Evolutionary conservation across 768 basidiomycete species (phyloP).

Genomic region (Lentinula sp.): DNA sequence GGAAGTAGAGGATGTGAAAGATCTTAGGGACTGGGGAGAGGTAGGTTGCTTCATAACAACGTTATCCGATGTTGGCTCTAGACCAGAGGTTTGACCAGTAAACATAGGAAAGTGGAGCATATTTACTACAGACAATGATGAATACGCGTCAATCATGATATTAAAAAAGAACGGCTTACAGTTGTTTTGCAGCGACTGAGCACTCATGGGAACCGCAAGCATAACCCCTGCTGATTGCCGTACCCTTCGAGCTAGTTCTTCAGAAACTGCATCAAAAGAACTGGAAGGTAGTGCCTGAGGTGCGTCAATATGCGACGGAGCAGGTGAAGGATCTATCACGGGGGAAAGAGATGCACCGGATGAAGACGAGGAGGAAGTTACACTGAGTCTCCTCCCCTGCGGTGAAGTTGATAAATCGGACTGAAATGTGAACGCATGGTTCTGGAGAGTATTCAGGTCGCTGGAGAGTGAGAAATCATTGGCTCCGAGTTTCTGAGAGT

Average conservation of each 20-base stretch:
- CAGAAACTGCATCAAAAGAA: slow-evolving; percentile 17
- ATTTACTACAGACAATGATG: not conserved
- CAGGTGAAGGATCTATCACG: slow-evolving; percentile 29
- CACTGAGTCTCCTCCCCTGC: slow-evolving; percentile 37
- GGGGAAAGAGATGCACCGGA: slow-evolving; percentile 52
- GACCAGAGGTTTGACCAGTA: not conserved
- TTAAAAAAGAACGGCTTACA: slow-evolving; percentile 11
- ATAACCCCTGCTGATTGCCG: slow-evolving; percentile 53
- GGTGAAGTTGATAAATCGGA: slow-evolving; percentile 23
- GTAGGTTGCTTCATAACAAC: slow-evolving; percentile 18
- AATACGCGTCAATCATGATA: not conserved
- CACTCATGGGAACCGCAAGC: slow-evolving; percentile 39
- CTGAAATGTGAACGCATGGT: slow-evolving; percentile 40
- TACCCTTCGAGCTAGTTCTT: slow-evolving; percentile 42
- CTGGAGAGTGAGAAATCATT: slow-evolving; percentile 16
- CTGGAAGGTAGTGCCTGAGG: slow-evolving; percentile 12
- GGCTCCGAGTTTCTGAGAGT: slow-evolving; percentile 11
- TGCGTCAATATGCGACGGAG: slow-evolving; percentile 14
- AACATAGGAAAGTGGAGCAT: not conserved
- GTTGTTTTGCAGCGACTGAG: slow-evolving; percentile 19
- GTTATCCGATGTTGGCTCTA: slow-evolving; percentile 26
- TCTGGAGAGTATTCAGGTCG: slow-evolving; percentile 9
- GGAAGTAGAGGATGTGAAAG: not conserved
- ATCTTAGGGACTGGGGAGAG: slow-evolving; percentile 7
- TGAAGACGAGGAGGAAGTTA: slow-evolving; percentile 49